Conservation (phyloP, 306 rosid genomes). For the Crataegus laevigata region DNA sequence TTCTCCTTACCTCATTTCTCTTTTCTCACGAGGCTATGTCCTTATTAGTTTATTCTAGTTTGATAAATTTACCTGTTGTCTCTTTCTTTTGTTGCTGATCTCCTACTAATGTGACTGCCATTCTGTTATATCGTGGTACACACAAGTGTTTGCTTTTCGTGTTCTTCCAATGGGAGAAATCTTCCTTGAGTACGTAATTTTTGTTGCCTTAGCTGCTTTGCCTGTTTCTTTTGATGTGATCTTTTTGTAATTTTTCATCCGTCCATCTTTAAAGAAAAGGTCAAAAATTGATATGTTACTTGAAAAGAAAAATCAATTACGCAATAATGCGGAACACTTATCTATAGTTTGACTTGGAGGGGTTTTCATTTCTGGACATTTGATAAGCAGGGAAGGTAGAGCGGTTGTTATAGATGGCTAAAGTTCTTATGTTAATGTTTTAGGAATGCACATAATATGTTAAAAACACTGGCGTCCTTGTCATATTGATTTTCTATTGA, state of each 20-base stretch:
- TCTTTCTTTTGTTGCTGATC: neutral
- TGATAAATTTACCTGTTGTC: neutral
- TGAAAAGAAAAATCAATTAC: too few relatives aligned
- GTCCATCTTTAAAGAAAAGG: neutral
- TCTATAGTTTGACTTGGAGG: too few relatives aligned
- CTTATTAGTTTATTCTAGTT: neutral
- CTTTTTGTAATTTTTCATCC: neutral
- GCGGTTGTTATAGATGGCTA: too few relatives aligned
- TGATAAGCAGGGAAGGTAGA: too few relatives aligned
- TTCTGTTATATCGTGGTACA: too few relatives aligned
- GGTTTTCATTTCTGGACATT: too few relatives aligned
- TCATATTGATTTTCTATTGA: neutral
- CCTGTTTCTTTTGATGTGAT: neutral
- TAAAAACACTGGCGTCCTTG: neutral
- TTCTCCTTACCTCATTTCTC: neutral
- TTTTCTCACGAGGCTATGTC: neutral
- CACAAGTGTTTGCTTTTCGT: neutral
- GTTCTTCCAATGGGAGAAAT: neutral
- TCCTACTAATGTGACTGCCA: neutral
- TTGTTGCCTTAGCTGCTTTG: neutral
- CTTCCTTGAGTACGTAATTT: neutral
- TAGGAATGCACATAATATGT: neutral
- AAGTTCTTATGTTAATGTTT: neutral
- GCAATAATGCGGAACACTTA: too few relatives aligned
- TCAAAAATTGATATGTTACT: too few relatives aligned